Conservation (phyloP, 2,329 filamentous ascomycete genomes). For the Penicillium sp. region DNA sequence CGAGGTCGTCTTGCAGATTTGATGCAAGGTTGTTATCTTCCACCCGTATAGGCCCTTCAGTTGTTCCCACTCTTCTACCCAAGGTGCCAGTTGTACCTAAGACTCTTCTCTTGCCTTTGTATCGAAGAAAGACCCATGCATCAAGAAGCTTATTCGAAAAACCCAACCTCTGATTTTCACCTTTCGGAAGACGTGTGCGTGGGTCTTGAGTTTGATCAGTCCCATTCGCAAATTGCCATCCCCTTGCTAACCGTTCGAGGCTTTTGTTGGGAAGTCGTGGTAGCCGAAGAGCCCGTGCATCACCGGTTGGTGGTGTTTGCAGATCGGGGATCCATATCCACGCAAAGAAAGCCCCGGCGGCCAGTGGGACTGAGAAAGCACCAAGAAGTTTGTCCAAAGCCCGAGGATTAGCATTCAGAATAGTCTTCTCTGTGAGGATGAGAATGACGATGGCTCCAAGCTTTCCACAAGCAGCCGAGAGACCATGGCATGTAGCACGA, state of each 20-base stretch:
- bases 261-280: slow-evolving; percentile 10
- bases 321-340: slow-evolving; percentile 12
- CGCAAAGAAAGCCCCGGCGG: slow-evolving; percentile 6
- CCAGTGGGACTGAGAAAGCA: slow-evolving; percentile 6
- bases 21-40: not conserved
- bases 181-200: slow-evolving; percentile 5
- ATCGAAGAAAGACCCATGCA: not conserved
- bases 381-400: slow-evolving; percentile 10
- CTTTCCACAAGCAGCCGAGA: slow-evolving; percentile 11
- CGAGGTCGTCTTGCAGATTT: not conserved
- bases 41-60: not conserved
- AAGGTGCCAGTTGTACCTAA: not conserved
- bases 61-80: not conserved
- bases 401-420: not conserved
- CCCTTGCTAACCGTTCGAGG: not conserved
- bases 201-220: slow-evolving; percentile 1
- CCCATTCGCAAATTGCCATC: not conserved
- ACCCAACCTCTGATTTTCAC: slow-evolving; percentile 6
- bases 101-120: not conserved
- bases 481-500: slow-evolving; percentile 10
- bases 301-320: not conserved
- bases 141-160: slow-evolving; percentile 5
- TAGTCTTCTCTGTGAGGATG: slow-evolving; percentile 3
- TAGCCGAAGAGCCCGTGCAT: not conserved
- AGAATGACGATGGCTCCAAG: slow-evolving; percentile 10